Percentiles rank a stretch among this genome's conserved stretches.
Conservation (phyloP, 306 rosid species). For the Cyclanthera cordifolia region DNA sequence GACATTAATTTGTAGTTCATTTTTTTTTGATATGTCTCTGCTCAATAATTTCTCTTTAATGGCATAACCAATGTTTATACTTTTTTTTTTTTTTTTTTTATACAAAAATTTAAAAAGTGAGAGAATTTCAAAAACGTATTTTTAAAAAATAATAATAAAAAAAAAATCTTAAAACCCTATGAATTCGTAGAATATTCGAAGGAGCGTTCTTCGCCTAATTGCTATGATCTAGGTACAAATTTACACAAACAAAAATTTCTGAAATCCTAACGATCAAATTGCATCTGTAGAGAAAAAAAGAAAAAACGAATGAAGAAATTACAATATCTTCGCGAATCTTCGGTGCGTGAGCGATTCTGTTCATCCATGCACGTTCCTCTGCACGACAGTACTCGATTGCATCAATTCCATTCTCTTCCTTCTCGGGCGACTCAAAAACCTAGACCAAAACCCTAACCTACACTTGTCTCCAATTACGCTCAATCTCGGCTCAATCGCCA, state of each 20-base stretch:
- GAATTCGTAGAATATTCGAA: too few species aligned
- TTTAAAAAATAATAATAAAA: too few species aligned
- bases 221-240: too few species aligned
- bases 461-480: neutral
- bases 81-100: too few species aligned
- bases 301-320: constrained; percentile 1
- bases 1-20: too few species aligned
- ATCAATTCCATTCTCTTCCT: neutral
- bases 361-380: constrained; percentile 1
- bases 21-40: too few species aligned
- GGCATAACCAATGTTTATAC: too few species aligned
- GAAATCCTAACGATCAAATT: neutral
- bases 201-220: too few species aligned
- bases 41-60: too few species aligned
- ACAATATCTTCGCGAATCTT: neutral
- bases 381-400: neutral
- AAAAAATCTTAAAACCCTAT: too few species aligned
- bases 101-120: too few species aligned
- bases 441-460: constrained; percentile 15
- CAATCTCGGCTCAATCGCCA: neutral
- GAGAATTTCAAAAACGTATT: too few species aligned
- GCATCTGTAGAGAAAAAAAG: neutral
- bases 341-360: neutral
- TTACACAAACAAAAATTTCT: constrained; percentile 2
- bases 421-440: constrained; percentile 5